Conservation (phyloP, 345 rosid genomes). For the Brassica rapa region DNA sequence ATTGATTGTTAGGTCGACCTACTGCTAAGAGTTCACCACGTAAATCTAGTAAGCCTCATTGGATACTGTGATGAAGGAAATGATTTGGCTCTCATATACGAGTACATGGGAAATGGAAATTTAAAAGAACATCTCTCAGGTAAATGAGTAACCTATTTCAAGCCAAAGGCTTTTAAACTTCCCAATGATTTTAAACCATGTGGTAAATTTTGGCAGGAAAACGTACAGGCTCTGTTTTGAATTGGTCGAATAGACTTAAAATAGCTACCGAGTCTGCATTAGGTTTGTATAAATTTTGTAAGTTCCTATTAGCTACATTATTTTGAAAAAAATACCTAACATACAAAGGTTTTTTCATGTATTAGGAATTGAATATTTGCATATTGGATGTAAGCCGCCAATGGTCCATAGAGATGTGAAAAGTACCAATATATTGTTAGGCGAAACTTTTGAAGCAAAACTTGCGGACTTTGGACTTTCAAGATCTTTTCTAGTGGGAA, state of each 20-base stretch:
- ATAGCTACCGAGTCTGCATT: background rate
- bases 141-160: background rate
- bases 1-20: background rate
- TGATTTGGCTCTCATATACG: background rate
- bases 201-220: background rate
- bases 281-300: background rate
- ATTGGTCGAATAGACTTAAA: constrained; percentile 4
- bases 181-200: background rate
- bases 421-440: constrained; percentile 46
- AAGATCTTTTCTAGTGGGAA: constrained; percentile 35
- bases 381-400: constrained; percentile 50
- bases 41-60: background rate
- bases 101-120: background rate
- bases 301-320: background rate
- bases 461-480: constrained; percentile 55
- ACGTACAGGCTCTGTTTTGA: background rate
- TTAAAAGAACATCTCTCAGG: background rate
- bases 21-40: background rate
- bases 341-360: background rate
- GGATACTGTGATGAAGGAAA: background rate
- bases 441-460: constrained; percentile 42
- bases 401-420: constrained; percentile 56
- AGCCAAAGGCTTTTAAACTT: background rate
- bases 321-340: background rate
- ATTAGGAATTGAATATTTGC: constrained; percentile 47